Evolutionary conservation across 2,329 filamentous ascomycete species (phyloP), one percentile per base, ranked within the genome.

Genomic region (Stagonosporopsis tanaceti): DNA sequence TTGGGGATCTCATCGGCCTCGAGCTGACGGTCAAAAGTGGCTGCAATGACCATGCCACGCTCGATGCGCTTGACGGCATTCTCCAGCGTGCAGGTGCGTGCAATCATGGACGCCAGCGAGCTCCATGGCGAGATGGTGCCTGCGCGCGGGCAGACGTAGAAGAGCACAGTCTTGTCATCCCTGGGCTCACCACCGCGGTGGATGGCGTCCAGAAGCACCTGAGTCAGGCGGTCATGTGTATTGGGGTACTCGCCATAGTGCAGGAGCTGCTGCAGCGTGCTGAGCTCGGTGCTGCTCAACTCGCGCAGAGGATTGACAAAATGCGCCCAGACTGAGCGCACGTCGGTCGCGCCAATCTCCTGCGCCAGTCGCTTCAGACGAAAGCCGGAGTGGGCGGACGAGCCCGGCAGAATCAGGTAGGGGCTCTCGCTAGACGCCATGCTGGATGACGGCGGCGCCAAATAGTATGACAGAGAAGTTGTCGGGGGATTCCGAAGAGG

Each of bases 81-180:
- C 66, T 88, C 86, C 58, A 98, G 81, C 25, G 91, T 93, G 74
- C 94, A 98, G 30, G 97, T 94, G 65, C 95, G 88, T 51, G 94
- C 90, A 75, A 98, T 97, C 74, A 88, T 94, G 44, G 94, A 97
- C 27, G 93, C 94, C 77, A 97, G 93, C 54, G 93, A 97, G 78
- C 93, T 97, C 95, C 95, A 99, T 74, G 95, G 95, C 38, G 93
- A 97, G 66, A 96, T 88, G 2, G 87, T 93, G 68, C 87, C 87
- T 17, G 91, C 90, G 65, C 94, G 87, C 20, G 94, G 94, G 44
- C 85, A 87, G 57, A 97, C 84, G 73, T 93, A 92, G 74, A 91
- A 85, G 61, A 88, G 81, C 46, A 83, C 78, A 40, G 82, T 80
- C 57, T 81, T 76, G 50, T 82, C 79, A 57, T 85, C 82, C 66